These are phyloP conservation scores for Eucalyptus cloeziana DNA, from an alignment of 345 rosid genomes.

Conservation along the genomic window DNA sequence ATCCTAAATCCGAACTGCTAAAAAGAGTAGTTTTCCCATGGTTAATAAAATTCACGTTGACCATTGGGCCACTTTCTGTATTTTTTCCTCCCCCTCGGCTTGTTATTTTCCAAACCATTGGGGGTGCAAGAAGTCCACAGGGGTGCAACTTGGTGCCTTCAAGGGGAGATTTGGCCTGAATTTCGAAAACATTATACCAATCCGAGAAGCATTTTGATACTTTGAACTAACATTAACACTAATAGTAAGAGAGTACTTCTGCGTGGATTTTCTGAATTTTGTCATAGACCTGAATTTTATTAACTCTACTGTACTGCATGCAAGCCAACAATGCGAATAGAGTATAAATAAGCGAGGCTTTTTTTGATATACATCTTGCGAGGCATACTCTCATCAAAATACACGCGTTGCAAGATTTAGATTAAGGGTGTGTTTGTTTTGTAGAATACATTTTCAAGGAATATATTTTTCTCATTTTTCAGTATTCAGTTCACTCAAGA, in stretches of 20 bases:
- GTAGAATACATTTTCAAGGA: too few relatives aligned
- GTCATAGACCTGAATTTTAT: not conserved
- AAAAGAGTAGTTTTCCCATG: not conserved
- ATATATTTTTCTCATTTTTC: too few relatives aligned
- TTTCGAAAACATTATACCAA: not conserved
- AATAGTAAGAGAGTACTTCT: too few relatives aligned
- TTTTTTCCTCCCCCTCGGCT: too few relatives aligned
- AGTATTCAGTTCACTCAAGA: accelerated
- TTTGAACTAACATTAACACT: not conserved
- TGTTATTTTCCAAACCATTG: not conserved
- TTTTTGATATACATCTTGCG: not conserved
- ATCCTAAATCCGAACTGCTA: too few relatives aligned
- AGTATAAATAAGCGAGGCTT: too few relatives aligned
- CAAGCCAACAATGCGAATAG: not conserved
- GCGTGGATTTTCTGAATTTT: not conserved
- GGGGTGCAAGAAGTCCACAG: not conserved
- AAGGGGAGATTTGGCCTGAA: not conserved
- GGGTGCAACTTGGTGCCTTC: not conserved
- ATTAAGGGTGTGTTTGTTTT: too few relatives aligned
- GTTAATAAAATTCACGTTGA: too few relatives aligned
- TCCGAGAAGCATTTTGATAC: not conserved
- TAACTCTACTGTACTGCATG: not conserved
- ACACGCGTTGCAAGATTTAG: not conserved
- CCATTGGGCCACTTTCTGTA: too few relatives aligned
- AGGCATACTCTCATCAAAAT: not conserved